phyloP scores from a whole-genome alignment of 2,329 filamentous ascomycete species.

The Chrysoporthe cubensis region DNA sequence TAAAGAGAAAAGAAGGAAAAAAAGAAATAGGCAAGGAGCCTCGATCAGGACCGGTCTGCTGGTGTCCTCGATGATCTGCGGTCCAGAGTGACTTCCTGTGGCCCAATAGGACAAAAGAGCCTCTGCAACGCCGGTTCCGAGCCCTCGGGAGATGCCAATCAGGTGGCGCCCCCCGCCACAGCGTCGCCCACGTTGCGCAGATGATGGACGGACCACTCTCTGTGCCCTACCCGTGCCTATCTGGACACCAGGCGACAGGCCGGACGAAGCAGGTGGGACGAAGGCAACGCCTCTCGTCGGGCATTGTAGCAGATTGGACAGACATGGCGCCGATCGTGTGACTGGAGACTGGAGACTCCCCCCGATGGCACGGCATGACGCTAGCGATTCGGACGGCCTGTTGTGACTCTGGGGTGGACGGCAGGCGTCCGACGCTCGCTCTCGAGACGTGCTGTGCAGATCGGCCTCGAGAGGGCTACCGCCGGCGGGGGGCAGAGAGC shows the following conservation, averaged over 20 bases:
- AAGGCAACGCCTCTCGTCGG: too few relatives aligned
- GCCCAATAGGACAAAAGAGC: conserved; percentile 22
- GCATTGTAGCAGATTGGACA: neutral
- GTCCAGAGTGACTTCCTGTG: conserved; percentile 8
- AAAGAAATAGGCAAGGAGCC: too few relatives aligned
- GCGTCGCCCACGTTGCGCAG: too few relatives aligned
- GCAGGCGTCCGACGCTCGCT: neutral
- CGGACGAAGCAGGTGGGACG: too few relatives aligned
- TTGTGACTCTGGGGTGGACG: neutral
- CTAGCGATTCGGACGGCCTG: neutral
- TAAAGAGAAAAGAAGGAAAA: too few relatives aligned
- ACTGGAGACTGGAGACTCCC: neutral
- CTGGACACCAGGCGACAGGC: neutral
- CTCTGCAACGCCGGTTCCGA: conserved; percentile 13
- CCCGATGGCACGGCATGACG: neutral
- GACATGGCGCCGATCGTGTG: conserved; percentile 5
- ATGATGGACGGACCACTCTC: too few relatives aligned
- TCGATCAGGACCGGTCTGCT: too few relatives aligned
- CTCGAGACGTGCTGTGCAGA: neutral
- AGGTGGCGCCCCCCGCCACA: too few relatives aligned
- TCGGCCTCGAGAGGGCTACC: neutral
- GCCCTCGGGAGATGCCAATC: conserved; percentile 11
- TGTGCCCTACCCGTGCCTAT: too few relatives aligned
- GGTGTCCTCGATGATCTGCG: neutral
- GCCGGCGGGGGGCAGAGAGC: too few relatives aligned